phyloP scores from a whole-genome alignment of 2,329 filamentous ascomycete species.

The Phaeosphaeriaceae sp. region DNA sequence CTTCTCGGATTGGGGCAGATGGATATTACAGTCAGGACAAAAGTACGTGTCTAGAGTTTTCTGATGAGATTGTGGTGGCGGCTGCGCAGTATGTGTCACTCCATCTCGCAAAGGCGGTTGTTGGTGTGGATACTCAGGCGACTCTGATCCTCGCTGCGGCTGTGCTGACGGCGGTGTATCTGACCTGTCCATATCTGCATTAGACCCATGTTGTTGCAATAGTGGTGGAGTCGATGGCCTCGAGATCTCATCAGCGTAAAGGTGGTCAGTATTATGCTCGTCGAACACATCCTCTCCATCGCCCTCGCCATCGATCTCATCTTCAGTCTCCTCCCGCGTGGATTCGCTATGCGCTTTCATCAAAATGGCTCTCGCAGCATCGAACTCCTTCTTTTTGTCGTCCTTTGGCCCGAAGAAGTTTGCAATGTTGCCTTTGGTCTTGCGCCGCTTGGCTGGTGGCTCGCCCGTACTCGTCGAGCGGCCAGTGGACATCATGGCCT shows the following conservation, averaged over 20 bases:
- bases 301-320: conserved; percentile 23
- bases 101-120: conserved; percentile 5
- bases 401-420: conserved; percentile 45
- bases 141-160: conserved; percentile 16
- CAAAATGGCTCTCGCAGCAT: conserved; percentile 39
- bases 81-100: neutral
- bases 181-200: conserved; percentile 15
- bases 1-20: conserved; percentile 64
- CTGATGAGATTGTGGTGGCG: conserved; percentile 21
- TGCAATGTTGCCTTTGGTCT: conserved; percentile 45
- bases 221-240: conserved; percentile 22
- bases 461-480: conserved; percentile 19
- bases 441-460: conserved; percentile 38
- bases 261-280: too few relatives aligned
- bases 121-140: conserved; percentile 9
- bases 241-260: conserved; percentile 17
- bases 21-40: conserved; percentile 71
- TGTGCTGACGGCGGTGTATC: conserved; percentile 45
- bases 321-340: conserved; percentile 32
- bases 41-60: conserved; percentile 47
- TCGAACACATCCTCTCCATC: conserved; percentile 24
- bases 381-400: conserved; percentile 42
- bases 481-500: conserved; percentile 47
- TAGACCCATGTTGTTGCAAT: conserved; percentile 5
- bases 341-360: conserved; percentile 36